Evolutionary conservation across 2,329 filamentous ascomycete species (phyloP), one percentile per base, ranked within the genome.

Genomic region (Verticillium dahliae): DNA sequence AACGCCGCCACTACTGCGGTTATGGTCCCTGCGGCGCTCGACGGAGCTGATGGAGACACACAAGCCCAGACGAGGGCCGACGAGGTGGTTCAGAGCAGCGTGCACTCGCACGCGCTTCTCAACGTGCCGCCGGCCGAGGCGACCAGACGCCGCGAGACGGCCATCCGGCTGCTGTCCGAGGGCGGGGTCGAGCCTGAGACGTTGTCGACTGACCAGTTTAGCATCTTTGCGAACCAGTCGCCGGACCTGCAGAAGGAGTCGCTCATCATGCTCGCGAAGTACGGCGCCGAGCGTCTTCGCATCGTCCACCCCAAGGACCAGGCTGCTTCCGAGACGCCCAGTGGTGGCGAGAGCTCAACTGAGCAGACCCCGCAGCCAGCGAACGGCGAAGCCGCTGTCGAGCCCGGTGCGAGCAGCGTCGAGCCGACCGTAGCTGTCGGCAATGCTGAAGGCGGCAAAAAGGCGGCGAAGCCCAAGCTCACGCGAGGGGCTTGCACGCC

Each of bases 201-300:
- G 0, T 72, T 86, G 10, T 83, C 81, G 0, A 64, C 71, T 4
- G 83, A 86, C 56, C 84, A 86, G 67, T 84, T 86, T 63, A 80
- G 74, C 65, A 86, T 85, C 15, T 85, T 87, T 65, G 76, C 83
- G 9, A 86, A 87, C 60, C 84, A 87, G 70, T 79, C 83, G 0
- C 82, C 83, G 0, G 76, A 80, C 3, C 70, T 86, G 6, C 84
- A 86, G 65, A 73, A 74, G 59, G 77, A 82, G 60, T 86, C 84
- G 0, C 71, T 87, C 14, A 76, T 74, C 1, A 83, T 87, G 82
- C 74, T 86, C 11, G 76, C 79, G 0, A 80, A 78, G 66, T 85
- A 85, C 61, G 84, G 84, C 22, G 83, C 84, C 6, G 82, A 85
- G 67, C 74, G 80, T 14, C 71, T 87, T 31, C 76, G 81, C 11